phyloP scores from a whole-genome alignment of 495 filamentous ascomycete species.

The Neurospora tetraspora region DNA sequence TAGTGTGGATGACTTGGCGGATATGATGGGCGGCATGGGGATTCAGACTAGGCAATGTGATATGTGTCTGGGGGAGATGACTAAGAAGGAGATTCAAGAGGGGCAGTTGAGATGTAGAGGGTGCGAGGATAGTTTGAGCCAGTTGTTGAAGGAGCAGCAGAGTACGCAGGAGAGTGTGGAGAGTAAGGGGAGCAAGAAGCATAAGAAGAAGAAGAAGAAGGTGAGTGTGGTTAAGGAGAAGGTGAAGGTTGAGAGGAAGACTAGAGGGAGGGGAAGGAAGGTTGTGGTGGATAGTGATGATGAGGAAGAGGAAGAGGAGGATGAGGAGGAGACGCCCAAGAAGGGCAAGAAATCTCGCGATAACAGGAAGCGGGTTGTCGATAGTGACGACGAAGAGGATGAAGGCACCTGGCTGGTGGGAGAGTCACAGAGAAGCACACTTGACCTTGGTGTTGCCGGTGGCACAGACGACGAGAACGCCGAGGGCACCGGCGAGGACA shows the following conservation, averaged over 20 bases:
- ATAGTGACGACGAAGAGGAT: conserved; percentile 54
- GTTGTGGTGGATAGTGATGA: background rate
- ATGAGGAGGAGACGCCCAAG: conserved; percentile 37
- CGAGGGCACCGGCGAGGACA: conserved; percentile 73
- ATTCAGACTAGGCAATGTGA: conserved; percentile 80
- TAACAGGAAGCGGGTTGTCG: conserved; percentile 39
- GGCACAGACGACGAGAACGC: conserved; percentile 77
- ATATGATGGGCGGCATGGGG: conserved; percentile 72
- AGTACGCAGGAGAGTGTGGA: background rate
- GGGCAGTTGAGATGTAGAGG: conserved; percentile 42
- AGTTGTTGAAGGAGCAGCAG: conserved; percentile 24
- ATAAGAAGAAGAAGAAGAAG: conserved; percentile 23
- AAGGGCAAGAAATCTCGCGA: conserved; percentile 33
- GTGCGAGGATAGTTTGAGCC: conserved; percentile 18
- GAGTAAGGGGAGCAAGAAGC: conserved; percentile 7
- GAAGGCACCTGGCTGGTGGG: conserved; percentile 65
- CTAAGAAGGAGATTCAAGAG: conserved; percentile 40
- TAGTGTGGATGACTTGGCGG: conserved; percentile 66
- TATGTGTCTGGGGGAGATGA: conserved; percentile 68
- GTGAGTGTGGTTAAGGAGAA: conserved; percentile 19
- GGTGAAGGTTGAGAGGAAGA: conserved; percentile 27
- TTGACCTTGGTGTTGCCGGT: conserved; percentile 63
- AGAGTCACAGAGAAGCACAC: conserved; percentile 43
- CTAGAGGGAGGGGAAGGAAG: background rate
- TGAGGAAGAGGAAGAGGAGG: conserved; percentile 33